Evolutionary conservation across 805 yeast genomes (phyloP), one percentile per base, ranked within the genome.

Genomic region (Vanderwaltozyma tropicalis): DNA sequence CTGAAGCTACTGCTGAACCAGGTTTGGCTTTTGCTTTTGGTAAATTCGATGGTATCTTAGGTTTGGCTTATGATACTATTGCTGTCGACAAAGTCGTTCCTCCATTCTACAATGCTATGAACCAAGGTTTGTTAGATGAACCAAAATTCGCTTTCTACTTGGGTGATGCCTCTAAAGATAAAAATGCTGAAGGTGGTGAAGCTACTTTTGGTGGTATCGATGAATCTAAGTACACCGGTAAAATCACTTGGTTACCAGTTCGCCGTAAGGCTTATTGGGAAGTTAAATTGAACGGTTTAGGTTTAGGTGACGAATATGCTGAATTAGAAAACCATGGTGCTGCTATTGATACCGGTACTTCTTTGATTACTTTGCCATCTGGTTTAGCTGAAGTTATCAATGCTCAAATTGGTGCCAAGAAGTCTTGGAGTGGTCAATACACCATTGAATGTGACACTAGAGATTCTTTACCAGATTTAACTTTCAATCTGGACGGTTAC

Each of bases 211-310:
- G 98, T 61, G 98, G 98, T 50, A 69, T 80, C 49, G 96, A 89
- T 58, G 72, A 78, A 50, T 60, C 78, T 44, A 74, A 78, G 59
- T 86, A 68, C 63, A 64, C 68, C 35, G 98, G 98, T 48, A 76
- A 89, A 50, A 73, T 92, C 55, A 83, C 89, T 37, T 87, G 94
- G 87, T 74, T 92, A 65, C 98, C 98, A 42, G 94, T 92, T 45
- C 86, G 98, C 72, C 85, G 98, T 74, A 87, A 88, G 78, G 98
- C 97, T 25, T 92, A 92, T 76, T 92, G 98, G 98, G 98, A 92
- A 72, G 98, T 92, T 43, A 76, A 80, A 51, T 81, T 92, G 50
- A 86, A 86, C 52, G 88, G 95, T 51, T 71, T 92, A 60, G 84
- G 88, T 31, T 72, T 92, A 46, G 98, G 98, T 55, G 83, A 82